These are phyloP conservation scores for Mycena filopes DNA, from an alignment of 768 basidiomycete species.

Conservation along the genomic window DNA sequence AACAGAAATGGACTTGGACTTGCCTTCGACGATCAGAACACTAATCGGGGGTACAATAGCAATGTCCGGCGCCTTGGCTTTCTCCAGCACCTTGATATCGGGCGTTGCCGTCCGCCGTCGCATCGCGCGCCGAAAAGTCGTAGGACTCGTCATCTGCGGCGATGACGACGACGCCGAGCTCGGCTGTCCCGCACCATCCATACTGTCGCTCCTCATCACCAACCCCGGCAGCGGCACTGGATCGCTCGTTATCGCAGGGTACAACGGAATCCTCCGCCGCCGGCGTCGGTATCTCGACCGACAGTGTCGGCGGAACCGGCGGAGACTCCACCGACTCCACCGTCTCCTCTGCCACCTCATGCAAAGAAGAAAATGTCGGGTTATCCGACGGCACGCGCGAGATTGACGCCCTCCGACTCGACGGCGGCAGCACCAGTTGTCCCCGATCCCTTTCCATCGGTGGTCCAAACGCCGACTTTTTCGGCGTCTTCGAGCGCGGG, in stretches of 20 bases:
- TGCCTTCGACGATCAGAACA: constrained; percentile 97
- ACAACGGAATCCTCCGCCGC: background rate
- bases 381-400: constrained; percentile 40
- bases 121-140: constrained; percentile 29
- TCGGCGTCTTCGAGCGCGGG: constrained; percentile 62
- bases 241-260: background rate
- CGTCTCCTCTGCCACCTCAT: constrained; percentile 35
- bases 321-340: background rate
- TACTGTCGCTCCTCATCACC: constrained; percentile 14
- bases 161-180: constrained; percentile 16
- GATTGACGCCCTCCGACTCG: constrained; percentile 40
- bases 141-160: constrained; percentile 21
- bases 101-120: constrained; percentile 39
- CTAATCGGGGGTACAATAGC: constrained; percentile 96
- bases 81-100: constrained; percentile 54
- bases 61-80: constrained; percentile 64
- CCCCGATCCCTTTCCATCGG: constrained; percentile 61
- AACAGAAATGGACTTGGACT: constrained; percentile 5
- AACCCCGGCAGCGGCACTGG: constrained; percentile 15
- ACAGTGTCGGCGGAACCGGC: background rate
- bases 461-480: constrained; percentile 47
- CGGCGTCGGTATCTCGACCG: constrained; percentile 12
- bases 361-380: constrained; percentile 47
- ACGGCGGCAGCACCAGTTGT: constrained; percentile 42
- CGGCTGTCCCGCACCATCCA: background rate